Evolutionary conservation across 345 rosid genomes (phyloP), one percentile per base, ranked within the genome.

Genomic region (Litchi chinensis): DNA sequence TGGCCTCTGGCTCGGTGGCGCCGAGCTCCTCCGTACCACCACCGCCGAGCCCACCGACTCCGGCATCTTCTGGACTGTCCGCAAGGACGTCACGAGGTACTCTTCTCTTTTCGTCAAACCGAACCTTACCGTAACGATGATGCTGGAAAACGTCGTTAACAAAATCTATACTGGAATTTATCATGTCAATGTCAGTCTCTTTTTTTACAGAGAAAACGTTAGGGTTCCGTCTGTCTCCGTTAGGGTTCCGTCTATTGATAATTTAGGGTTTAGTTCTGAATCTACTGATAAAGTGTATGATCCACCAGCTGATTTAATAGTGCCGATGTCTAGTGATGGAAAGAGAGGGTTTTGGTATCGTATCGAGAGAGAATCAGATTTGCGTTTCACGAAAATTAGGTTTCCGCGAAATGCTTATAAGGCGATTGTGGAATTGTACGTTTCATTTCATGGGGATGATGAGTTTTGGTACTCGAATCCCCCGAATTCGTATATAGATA

Each of bases 391-490:
- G 71, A 83, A 77, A 16, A 82, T 95, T 37, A 84, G 68, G 59
- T 65, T 95, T 48, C 99, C 99, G 11, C 28, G 22, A 12, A 93
- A 92, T 67, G 87, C 98, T n/a, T 81, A 63, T 44, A 86, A 71
- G 60, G 88, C 85, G 41, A 83, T 92, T 46, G 44, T 95, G 70
- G 99, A 95, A 65, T 21, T 95, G 44, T 91, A 88, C 18, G 91
- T 86, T 15, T 95, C 98, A 7, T 93, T 85, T 64, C 99, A 95
- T 26, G 99, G 95, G 6, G 73, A 91, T 57, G 98, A 95, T 50
- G 99, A 95, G 89, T 93, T 93, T 54, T 93, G 99, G 99, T 95
- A 93, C 79, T 91, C 96, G 12, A 93, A 95, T 63, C 99, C 96
- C 18, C 92, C 99, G 5, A 48, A 88, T 76, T 82, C 93, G 12